Percentiles rank a stretch among this genome's conserved stretches.
These are phyloP conservation scores for Leishmania turanica DNA, from an alignment of 208 protist genomes.

Conservation along the genomic window DNA sequence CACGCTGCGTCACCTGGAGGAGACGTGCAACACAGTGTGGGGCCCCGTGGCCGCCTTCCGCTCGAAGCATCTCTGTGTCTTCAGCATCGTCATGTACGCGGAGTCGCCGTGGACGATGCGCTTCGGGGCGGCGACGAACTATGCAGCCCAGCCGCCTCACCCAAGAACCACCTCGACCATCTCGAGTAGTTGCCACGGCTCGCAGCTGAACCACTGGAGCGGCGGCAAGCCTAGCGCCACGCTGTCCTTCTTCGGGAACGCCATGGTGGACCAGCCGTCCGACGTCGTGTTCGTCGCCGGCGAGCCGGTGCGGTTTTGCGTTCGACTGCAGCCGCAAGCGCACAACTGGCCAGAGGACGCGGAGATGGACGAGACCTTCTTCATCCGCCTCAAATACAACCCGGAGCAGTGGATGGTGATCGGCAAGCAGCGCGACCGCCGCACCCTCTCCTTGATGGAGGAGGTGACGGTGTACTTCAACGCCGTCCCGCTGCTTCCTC, in stretches of 20 bases:
- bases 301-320: constrained; percentile 78
- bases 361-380: constrained; percentile 68
- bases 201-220: not conserved
- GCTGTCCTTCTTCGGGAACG: constrained; percentile 28
- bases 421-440: constrained; percentile 73
- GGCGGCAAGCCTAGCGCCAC: not conserved
- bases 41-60: constrained; percentile 56
- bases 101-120: constrained; percentile 58
- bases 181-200: constrained; percentile 6
- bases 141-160: constrained; percentile 7
- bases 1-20: constrained; percentile 39
- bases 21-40: constrained; percentile 60
- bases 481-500: constrained; percentile 65
- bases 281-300: constrained; percentile 67
- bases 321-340: constrained; percentile 66
- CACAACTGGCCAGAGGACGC: constrained; percentile 84
- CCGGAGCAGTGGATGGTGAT: constrained; percentile 78
- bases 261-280: constrained; percentile 49
- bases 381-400: constrained; percentile 70
- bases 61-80: constrained; percentile 74
- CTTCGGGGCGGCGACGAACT: constrained; percentile 46
- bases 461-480: constrained; percentile 69
- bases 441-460: constrained; percentile 73
- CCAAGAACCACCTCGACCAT: not conserved
- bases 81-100: constrained; percentile 72